These are phyloP conservation scores for Gracilaria vermiculophylla DNA, from an alignment of 23 red algal genomes.

Conservation along the genomic window DNA sequence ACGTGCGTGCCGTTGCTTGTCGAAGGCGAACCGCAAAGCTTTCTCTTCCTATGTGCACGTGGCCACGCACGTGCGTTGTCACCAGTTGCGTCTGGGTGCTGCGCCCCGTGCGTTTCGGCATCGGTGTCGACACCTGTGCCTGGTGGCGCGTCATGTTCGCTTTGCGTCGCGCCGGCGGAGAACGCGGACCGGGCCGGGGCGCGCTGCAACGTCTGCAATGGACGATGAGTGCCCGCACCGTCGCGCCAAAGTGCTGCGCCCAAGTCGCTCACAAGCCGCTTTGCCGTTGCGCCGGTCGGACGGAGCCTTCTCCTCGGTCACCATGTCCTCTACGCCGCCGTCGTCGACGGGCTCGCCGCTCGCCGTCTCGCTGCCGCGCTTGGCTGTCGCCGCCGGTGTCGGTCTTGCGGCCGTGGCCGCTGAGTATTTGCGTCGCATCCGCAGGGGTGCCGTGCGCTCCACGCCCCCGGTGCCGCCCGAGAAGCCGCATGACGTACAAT, in stretches of 20 bases:
- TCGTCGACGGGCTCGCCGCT: background rate
- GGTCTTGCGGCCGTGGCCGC: background rate
- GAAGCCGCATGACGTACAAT: constrained; percentile 36
- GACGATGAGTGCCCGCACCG: background rate
- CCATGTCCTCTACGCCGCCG: background rate
- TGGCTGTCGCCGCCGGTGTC: constrained; percentile 9
- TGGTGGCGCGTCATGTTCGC: background rate
- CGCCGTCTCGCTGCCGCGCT: background rate
- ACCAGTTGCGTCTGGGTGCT: no score
- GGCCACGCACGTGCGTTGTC: no score
- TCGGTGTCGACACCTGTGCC: no score
- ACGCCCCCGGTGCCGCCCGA: constrained; percentile 44
- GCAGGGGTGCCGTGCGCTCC: constrained; percentile 18
- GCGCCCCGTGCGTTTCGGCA: no score
- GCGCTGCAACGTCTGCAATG: no score
- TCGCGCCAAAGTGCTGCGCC: background rate
- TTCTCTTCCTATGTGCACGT: no score
- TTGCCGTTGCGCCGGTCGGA: background rate
- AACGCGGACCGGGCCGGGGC: background rate
- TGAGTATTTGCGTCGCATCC: background rate
- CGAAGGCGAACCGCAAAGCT: no score
- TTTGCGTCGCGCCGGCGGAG: background rate
- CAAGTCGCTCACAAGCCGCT: background rate
- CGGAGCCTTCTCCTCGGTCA: background rate
- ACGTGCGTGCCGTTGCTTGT: no score